Conservation (phyloP, 2,329 filamentous ascomycete species). For the Phyllosticta paracitricarpa region DNA sequence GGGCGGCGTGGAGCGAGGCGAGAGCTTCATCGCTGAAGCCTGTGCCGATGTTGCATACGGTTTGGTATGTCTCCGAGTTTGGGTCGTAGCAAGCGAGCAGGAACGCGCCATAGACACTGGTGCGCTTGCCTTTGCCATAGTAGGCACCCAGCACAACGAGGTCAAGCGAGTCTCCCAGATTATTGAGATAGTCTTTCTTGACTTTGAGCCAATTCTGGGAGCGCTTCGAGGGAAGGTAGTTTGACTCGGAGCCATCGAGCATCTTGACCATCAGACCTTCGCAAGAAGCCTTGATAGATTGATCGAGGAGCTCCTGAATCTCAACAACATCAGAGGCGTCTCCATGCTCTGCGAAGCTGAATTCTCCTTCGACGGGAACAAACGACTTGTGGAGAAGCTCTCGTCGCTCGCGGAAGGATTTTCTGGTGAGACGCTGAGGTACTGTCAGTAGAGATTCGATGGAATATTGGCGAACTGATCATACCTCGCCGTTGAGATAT, state of each 20-base stretch:
- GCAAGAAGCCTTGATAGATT: conserved; percentile 89
- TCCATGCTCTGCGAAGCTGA: conserved; percentile 78
- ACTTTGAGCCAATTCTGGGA: conserved; percentile 98
- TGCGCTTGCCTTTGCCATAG: conserved; percentile 88
- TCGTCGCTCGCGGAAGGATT: conserved; percentile 73
- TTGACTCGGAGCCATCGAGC: conserved; percentile 84
- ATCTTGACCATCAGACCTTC: conserved; percentile 99
- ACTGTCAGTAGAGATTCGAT: conserved; percentile 15
- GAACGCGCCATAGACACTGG: conserved; percentile 91
- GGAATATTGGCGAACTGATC: conserved; percentile 10
- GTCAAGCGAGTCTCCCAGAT: conserved; percentile 90
- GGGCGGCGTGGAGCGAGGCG: conserved; percentile 69
- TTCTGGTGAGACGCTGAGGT: conserved; percentile 63
- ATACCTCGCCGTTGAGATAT: conserved; percentile 77
- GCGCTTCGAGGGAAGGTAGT: conserved; percentile 91
- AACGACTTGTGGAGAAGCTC: conserved; percentile 67
- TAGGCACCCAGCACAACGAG: conserved; percentile 94
- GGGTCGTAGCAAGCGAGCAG: conserved; percentile 89
- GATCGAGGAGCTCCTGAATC: conserved; percentile 85
- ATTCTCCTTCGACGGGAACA: conserved; percentile 72
- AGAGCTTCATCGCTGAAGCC: conserved; percentile 92
- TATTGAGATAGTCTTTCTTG: conserved; percentile 95
- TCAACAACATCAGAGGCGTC: conserved; percentile 84
- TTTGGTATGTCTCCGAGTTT: conserved; percentile 73
- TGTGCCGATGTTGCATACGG: conserved; percentile 96